Base-by-base conservation (phyloP, 495 filamentous ascomycete genomes). In the Talaromyces adpressus region DNA sequence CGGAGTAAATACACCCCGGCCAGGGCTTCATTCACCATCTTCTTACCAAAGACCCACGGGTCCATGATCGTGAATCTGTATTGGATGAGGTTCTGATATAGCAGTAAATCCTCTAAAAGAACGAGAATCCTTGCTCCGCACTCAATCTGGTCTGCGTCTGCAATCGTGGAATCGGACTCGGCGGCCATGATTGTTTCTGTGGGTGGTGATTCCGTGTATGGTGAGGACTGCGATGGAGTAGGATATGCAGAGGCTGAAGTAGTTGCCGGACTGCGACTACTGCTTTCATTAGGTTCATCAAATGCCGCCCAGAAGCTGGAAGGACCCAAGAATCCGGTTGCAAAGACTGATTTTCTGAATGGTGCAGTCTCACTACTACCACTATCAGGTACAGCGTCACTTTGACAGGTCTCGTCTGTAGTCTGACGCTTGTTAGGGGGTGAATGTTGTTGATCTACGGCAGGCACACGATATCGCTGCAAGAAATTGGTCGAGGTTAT, bases 231-330 rank as follows among this genome's bases (percentile, higher is more conserved):
- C 30, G 56, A 25, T 1, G 56, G 27, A 20, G 51, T 29, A 4
- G 56, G 29, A 9, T 58, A 20, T 58, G 29, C 5, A n/a, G 56
- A 34, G 5, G 11, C 27, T 23, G 4, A 6, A 16, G 30, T 36
- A 32, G 2, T 22, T 34, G 18, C 56, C 18, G 9, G 9, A 25
- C 14, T 11, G 27, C 14, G 25, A 36, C 34, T 51, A 9, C 29
- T 29, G 23, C 60, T 52, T 5, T 62, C 39, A 16, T 30, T 36
- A 5, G 60, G 14, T 25, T 62, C 60, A 5, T 51, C 60, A 36
- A 62, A 62, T 14, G 60, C 60, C 11, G 60, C 60, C 45, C 41
- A 62, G 27, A 47, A 62, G 16, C 45, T 62, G 0, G 60, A 62
- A 49, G 60, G 41, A 51, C 60, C 60, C 23, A 62, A 23, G 27